Conservation (phyloP, 2,329 filamentous ascomycete species). For the Elsinoe necatrix region DNA sequence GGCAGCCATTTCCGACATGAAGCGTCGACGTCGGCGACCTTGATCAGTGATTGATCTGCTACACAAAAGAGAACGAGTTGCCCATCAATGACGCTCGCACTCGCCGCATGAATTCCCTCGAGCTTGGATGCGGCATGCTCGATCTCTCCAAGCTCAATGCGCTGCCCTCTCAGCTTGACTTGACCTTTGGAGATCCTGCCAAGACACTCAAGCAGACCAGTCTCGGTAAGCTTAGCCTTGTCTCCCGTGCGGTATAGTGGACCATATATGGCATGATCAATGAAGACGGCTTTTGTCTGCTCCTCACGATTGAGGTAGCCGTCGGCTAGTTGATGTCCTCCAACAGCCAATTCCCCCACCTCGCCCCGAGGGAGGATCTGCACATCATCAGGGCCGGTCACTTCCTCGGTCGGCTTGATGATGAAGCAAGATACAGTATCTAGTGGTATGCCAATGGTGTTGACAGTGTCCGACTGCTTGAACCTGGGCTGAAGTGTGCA, state of each 20-base stretch:
- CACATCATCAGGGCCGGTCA: conserved; percentile 28
- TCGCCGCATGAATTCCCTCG: conserved; percentile 52
- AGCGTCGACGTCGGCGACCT: conserved; percentile 41
- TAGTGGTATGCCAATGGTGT: conserved; percentile 68
- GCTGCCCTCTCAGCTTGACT: conserved; percentile 77
- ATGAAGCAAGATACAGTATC: conserved; percentile 74
- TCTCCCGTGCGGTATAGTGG: conserved; percentile 78
- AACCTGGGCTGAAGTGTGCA: conserved; percentile 68
- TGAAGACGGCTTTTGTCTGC: conserved; percentile 63
- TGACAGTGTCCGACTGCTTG: conserved; percentile 46
- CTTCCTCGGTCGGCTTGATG: conserved; percentile 39
- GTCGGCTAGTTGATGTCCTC: conserved; percentile 68
- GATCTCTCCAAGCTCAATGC: conserved; percentile 65
- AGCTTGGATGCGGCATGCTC: conserved; percentile 56
- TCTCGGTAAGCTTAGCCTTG: conserved; percentile 58
- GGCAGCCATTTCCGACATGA: conserved; percentile 70
- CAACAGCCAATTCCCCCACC: conserved; percentile 71
- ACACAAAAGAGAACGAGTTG: conserved; percentile 69
- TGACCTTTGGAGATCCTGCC: conserved; percentile 74
- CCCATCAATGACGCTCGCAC: conserved; percentile 58
- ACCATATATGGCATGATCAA: conserved; percentile 56
- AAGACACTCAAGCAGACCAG: conserved; percentile 71
- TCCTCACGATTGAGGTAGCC: conserved; percentile 76
- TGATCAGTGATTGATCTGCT: conserved; percentile 37
- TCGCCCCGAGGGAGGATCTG: conserved; percentile 56